Conservation (phyloP, 1,284 basidiomycete species). For the Leucocoprinus gongylophorus region DNA sequence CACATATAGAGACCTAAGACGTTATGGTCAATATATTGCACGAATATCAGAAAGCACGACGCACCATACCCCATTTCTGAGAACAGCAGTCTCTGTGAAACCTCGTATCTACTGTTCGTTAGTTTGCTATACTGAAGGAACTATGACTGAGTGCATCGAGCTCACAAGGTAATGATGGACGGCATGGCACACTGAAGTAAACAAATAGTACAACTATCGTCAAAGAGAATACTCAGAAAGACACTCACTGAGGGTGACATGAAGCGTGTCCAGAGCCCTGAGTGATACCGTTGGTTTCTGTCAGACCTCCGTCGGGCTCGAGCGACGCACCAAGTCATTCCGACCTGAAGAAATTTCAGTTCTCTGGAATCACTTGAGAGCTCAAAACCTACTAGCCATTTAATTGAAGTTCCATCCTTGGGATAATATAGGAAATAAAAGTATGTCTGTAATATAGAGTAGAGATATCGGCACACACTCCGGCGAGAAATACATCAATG, state of each 20-base stretch:
- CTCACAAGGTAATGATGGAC: slow-evolving; percentile 37
- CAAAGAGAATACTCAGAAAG: too few relatives aligned
- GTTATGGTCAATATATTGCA: not conserved
- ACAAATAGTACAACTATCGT: not conserved
- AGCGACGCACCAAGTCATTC: slow-evolving; percentile 21
- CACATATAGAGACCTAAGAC: slow-evolving; percentile 30
- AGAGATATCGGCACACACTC: not conserved
- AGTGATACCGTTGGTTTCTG: not conserved
- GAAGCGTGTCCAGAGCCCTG: slow-evolving; percentile 37
- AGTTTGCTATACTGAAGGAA: not conserved
- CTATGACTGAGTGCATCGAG: not conserved
- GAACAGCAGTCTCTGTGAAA: slow-evolving; percentile 25
- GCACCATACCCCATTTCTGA: slow-evolving; percentile 31
- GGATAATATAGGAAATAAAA: slow-evolving; percentile 36
- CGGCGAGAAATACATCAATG: not conserved
- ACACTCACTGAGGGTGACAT: slow-evolving; percentile 34
- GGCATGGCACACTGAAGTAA: slow-evolving; percentile 32
- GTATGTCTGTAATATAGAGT: slow-evolving; percentile 26
- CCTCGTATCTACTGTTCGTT: slow-evolving; percentile 25
- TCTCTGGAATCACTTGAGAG: not conserved
- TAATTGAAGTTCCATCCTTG: slow-evolving; percentile 27
- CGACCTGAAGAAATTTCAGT: slow-evolving; percentile 17
- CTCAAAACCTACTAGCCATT: slow-evolving; percentile 27
- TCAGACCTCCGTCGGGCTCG: not conserved
- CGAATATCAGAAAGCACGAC: slow-evolving; percentile 10